Base-by-base conservation (phyloP, 2,329 filamentous ascomycete genomes). In the Colletotrichum scovillei region DNA sequence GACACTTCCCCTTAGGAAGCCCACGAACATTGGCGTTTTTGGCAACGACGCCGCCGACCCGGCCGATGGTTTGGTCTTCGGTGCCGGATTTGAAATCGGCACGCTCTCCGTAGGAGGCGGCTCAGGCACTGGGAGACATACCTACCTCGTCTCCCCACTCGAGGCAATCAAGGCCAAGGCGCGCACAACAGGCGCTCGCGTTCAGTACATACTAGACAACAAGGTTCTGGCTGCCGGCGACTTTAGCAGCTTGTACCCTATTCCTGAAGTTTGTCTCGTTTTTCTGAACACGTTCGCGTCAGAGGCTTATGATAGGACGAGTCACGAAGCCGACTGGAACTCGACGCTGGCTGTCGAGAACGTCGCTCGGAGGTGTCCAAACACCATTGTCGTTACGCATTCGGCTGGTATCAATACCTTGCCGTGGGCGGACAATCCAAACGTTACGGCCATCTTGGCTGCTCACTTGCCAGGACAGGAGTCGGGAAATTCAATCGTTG, bases 391-490 rank as follows among this genome's bases (percentile, higher is more conserved):
- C 2, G 88, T 92, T 19, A 87, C 92, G 56, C 90, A 93, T 82
- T 88, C 88, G 16, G 87, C 90, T 11, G 91, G 91, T 0, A 87
- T 90, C 4, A 84, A 92, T 67, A 82, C 89, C 14, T 82, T 71
- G 82, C 89, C 38, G 86, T 93, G 86, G 81, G 86, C 88, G 53
- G 81, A 88, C 32, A 85, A 90, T 77, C 89, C 90, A 3, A 94
- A 94, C 78, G 88, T 96, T 74, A 93, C 92, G 53, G 93, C 92
- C 26, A 92, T 95, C 70, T 84, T 95, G n/a, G 95, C 92, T 88
- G 93, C 92, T 52, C 92, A 92, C 77, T 85, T 95, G 49, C 93
- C 93, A 0, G 93, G 93, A 22, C 91, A 95, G 78, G 92, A 95
- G 81, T 93, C 89, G 75, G 93, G 93, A 5, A 94, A 94, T 78